These are phyloP conservation scores for Pichia sp. DNA, from an alignment of 1,139 yeast species.

Conservation along the genomic window DNA sequence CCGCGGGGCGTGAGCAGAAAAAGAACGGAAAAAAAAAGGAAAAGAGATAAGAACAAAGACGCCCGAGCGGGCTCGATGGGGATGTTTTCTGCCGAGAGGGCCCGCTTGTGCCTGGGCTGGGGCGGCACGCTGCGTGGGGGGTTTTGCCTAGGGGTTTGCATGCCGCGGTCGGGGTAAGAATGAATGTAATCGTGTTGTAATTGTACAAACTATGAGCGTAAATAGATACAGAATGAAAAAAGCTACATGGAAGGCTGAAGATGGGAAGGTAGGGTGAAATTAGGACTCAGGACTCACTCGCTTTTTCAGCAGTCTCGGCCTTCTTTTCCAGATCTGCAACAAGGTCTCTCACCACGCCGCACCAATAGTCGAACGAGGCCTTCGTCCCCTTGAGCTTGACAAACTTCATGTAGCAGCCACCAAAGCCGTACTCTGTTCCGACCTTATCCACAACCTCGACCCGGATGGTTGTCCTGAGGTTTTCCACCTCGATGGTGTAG, in stretches of 20 bases:
- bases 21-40: background rate
- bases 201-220: too few relatives aligned
- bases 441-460: constrained; percentile 27
- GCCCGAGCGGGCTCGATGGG: background rate
- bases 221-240: too few relatives aligned
- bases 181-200: too few relatives aligned
- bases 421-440: constrained; percentile 31
- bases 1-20: background rate
- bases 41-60: background rate
- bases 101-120: too few relatives aligned
- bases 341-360: constrained; percentile 20
- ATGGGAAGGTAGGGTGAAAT: too few relatives aligned
- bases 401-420: constrained; percentile 29
- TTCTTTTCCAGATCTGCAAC: constrained; percentile 18
- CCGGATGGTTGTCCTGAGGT: constrained; percentile 6
- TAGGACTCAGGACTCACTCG: too few relatives aligned
- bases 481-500: constrained; percentile 9
- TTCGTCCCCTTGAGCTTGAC: constrained; percentile 18
- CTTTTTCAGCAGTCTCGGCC: background rate
- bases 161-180: too few relatives aligned
- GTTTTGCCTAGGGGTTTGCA: too few relatives aligned
- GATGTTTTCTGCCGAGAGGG: background rate
- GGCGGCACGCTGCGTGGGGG: too few relatives aligned
- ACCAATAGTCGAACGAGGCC: constrained; percentile 23
- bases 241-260: too few relatives aligned